Evolutionary conservation across 1,284 basidiomycete species (phyloP).

Genomic region (Mycosarcoma mackinlayi): DNA sequence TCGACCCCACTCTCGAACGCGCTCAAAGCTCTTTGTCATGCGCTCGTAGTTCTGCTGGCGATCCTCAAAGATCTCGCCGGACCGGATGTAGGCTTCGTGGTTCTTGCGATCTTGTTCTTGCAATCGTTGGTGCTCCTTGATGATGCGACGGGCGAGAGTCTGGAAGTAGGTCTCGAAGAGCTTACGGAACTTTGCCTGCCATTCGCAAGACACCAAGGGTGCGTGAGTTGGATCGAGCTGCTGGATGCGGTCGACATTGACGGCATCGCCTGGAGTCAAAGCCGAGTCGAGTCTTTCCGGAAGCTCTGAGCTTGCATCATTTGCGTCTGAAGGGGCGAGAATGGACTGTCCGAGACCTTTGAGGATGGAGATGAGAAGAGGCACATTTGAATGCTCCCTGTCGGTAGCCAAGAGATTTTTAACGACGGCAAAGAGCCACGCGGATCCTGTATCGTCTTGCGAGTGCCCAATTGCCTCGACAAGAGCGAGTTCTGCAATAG

Average conservation of each 20-base stretch:
- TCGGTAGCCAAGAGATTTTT: slow-evolving; percentile 81
- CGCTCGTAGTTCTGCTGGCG: slow-evolving; percentile 98
- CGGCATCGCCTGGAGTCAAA: slow-evolving; percentile 26
- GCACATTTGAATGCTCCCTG: slow-evolving; percentile 83
- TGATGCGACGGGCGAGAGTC: slow-evolving; percentile 86
- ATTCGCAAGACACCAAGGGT: slow-evolving; percentile 79
- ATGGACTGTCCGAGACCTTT: slow-evolving; percentile 84
- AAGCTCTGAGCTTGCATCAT: slow-evolving; percentile 7
- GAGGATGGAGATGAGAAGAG: slow-evolving; percentile 83
- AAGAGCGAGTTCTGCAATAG: slow-evolving; percentile 88
- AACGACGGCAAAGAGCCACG: slow-evolving; percentile 73
- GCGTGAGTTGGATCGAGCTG: slow-evolving; percentile 38
- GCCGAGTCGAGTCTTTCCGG: slow-evolving; percentile 6
- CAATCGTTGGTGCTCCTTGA: slow-evolving; percentile 76
- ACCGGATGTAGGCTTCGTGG: slow-evolving; percentile 97
- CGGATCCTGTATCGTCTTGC: slow-evolving; percentile 60
- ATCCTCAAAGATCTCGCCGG: slow-evolving; percentile 98
- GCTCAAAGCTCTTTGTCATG: slow-evolving; percentile 95
- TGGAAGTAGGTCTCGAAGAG: slow-evolving; percentile 95
- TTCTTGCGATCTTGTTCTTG: slow-evolving; percentile 96
- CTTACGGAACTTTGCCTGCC: slow-evolving; percentile 86
- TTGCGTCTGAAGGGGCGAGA: slow-evolving; percentile 68
- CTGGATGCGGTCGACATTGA: slow-evolving; percentile 17
- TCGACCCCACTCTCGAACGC: slow-evolving; percentile 71
- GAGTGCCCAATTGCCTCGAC: slow-evolving; percentile 74